Conservation (phyloP, 768 basidiomycete genomes). For the Lentinula sp. region DNA sequence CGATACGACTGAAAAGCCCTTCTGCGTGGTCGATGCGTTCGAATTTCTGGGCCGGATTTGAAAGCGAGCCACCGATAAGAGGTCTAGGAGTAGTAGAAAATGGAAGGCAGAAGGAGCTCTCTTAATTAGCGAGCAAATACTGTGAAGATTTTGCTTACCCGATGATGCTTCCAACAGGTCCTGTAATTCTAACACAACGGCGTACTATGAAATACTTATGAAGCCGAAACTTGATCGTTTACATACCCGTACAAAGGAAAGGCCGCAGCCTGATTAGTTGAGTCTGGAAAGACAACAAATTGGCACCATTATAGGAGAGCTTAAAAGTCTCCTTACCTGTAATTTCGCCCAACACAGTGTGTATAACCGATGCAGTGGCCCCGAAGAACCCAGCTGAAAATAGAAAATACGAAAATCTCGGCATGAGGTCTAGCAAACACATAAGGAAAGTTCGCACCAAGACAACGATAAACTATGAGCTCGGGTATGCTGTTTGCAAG, state of each 20-base stretch:
- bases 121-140: background rate
- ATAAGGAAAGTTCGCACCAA: slow-evolving; percentile 32
- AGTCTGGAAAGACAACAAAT: slow-evolving; percentile 17
- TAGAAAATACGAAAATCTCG: background rate
- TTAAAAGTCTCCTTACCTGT: slow-evolving; percentile 26
- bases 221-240: slow-evolving; percentile 11
- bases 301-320: background rate
- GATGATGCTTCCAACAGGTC: slow-evolving; percentile 54
- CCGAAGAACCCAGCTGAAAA: slow-evolving; percentile 51
- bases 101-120: slow-evolving; percentile 24
- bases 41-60: slow-evolving; percentile 49
- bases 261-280: slow-evolving; percentile 52
- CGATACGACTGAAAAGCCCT: background rate
- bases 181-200: slow-evolving; percentile 11
- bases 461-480: slow-evolving; percentile 43
- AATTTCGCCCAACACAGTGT: slow-evolving; percentile 58
- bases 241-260: slow-evolving; percentile 56
- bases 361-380: slow-evolving; percentile 60
- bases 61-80: slow-evolving; percentile 55
- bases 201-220: background rate
- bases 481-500: slow-evolving; percentile 44
- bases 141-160: slow-evolving; percentile 28
- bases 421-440: background rate
- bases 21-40: slow-evolving; percentile 26
- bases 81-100: slow-evolving; percentile 47